Evolutionary conservation across 495 filamentous ascomycete genomes (phyloP).

Genomic region (Lasiosphaeriaceae sp.): DNA sequence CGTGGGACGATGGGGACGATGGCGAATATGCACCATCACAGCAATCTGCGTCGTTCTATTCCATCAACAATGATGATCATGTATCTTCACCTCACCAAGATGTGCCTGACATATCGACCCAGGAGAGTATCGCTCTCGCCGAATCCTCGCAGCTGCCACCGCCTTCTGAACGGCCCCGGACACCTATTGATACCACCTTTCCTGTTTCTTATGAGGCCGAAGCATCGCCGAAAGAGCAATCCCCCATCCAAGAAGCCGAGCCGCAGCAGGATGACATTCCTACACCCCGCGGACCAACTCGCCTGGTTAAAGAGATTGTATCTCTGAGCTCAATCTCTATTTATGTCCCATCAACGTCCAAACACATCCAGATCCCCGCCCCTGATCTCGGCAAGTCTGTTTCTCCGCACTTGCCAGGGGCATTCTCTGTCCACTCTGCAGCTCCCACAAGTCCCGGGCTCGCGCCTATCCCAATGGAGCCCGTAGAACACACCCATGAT

Average conservation of each 20-base stretch:
- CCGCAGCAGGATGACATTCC: slow-evolving; percentile 31
- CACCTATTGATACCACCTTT: not conserved
- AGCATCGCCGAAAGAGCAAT: slow-evolving; percentile 1
- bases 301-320: slow-evolving; percentile 47
- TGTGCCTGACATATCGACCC: not conserved
- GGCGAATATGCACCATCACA: slow-evolving; percentile 4
- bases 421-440: slow-evolving; percentile 51
- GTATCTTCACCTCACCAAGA: not conserved
- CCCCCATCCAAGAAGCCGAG: slow-evolving; percentile 8
- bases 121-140: not conserved
- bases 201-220: not conserved
- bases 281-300: slow-evolving; percentile 44
- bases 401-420: slow-evolving; percentile 49
- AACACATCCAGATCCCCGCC: slow-evolving; percentile 28
- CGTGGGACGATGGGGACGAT: slow-evolving; percentile 47
- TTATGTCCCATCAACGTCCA: slow-evolving; percentile 41
- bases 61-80: not conserved
- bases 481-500: slow-evolving; percentile 22
- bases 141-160: not conserved
- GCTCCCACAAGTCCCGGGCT: slow-evolving; percentile 19
- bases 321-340: slow-evolving; percentile 37
- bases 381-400: slow-evolving; percentile 30
- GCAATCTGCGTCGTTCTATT: not conserved
- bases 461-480: slow-evolving; percentile 1
- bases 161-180: not conserved